Base-by-base conservation (phyloP, 1,284 basidiomycete species). In the Marasmius tenuissimus region DNA sequence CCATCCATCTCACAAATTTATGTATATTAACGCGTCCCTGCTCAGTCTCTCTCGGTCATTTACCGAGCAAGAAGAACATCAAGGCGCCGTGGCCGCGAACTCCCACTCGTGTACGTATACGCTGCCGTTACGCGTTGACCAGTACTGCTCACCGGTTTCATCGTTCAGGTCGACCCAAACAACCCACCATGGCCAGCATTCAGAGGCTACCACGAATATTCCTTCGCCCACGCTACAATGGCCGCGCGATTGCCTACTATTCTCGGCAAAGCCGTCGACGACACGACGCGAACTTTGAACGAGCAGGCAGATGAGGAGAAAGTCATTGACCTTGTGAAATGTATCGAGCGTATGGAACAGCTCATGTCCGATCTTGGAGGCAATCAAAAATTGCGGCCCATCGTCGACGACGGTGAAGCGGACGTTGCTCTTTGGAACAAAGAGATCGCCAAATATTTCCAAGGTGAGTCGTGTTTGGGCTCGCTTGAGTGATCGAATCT, bases 341-440 rank as follows among this genome's bases (percentile, higher is more conserved):
- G 93, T 73, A 93, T 98, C 68, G 88, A 96, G 66, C 85, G 93
- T 66, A 93, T 95, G 91, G 89, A 91, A 63, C 77, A 81, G 27
- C 85, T 96, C 66, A 95, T 94, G 92, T 79, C 78, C 18, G 91
- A 95, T 71, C 81, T 95, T 59, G 91, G 91, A 68, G 83, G 82
- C 1, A 93, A 94, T 70, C 86, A 86, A 10, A 92, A 92, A 71
- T 82, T 93, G 38, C 81, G 93, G 34, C 94, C 91, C 59, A 95
- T 97, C 72, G 78, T 94, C 52, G 96, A 98, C 73, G 96, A 98
- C 71, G 89, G 87, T 63, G 96, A 97, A 72, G 96, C 90, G 33
- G 96, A 98, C 70, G 91, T 98, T 42, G 90, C 96, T 1, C 83
- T 98, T 16, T 98, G 96, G 96, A 98, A 98, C 80, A 97, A 98